Evolutionary conservation across 257 asterid species (phyloP), one percentile per base, ranked within the genome.

Genomic region (Fraxinus americana): DNA sequence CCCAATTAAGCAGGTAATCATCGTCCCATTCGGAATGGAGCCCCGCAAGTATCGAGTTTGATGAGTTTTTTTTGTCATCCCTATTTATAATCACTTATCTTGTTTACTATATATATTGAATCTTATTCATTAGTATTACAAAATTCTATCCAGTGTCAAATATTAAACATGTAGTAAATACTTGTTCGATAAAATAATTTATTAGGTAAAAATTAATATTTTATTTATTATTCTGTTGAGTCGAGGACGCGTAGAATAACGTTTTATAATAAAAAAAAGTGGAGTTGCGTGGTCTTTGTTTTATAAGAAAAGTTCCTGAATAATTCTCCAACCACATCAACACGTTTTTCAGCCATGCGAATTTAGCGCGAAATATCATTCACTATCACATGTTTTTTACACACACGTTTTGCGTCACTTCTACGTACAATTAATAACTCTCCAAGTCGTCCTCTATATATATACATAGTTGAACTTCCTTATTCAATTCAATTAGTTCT

Each of bases 311-410:
- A 25, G 17, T 10, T 63, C 19, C 35, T 3, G 8, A 63, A 25
- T 63, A 63, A 63, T 25, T 63, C 17, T 63, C 69, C 34, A 63
- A 25, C 36, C 69, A 25, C 29, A 27, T 25, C 36, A 25, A 63
- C 69, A 63, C 69, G 69, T 63, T 63, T 63, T 57, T 59, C 67
- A 59, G 67, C 35, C 69, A 63, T 63, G 34, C 14, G 34, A 63
- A 63, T 17, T 19, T 54, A 52, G 6, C 65, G 10, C 65, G 65
- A 63, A 7, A 23, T 9, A 23, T 7, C 32, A 9, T 23, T 59
- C 32, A 23, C 32, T 9, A 7, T 4, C 68, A 25, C 68, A 32
- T 63, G 36, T 6, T 11, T 10, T 63, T 63, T 25, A 63, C 1
- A 10, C 67, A 3, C 69, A 63, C 35, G 69, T 63, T 61, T 25